These are phyloP conservation scores for Colletotrichum abscissum DNA, from an alignment of 2,329 filamentous ascomycete species.

Conservation along the genomic window DNA sequence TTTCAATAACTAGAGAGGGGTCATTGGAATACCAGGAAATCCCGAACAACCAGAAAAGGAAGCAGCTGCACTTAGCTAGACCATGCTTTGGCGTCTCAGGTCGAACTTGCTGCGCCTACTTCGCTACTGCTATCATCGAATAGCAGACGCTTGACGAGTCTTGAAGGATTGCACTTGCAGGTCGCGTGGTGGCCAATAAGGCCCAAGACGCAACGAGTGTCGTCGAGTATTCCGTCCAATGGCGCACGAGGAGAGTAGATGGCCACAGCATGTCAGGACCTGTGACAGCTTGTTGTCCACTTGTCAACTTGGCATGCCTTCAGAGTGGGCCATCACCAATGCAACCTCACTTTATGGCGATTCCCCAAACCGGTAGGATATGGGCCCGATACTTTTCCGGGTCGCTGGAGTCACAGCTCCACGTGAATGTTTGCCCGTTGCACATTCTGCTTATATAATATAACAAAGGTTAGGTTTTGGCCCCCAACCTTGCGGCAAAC, in stretches of 20 bases:
- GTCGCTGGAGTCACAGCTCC: conserved; percentile 18
- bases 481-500: conserved; percentile 10
- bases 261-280: background rate
- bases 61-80: background rate
- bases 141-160: background rate
- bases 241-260: background rate
- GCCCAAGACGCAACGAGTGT: background rate
- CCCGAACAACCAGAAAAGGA: background rate
- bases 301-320: background rate
- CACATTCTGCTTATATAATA: conserved; percentile 16
- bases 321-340: conserved; percentile 12
- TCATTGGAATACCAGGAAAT: background rate
- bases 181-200: conserved; percentile 27
- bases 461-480: background rate
- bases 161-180: conserved; percentile 13
- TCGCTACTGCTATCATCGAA: background rate
- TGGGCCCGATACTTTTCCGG: conserved; percentile 16
- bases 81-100: background rate
- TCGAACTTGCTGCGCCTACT: conserved; percentile 8
- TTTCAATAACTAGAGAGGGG: background rate
- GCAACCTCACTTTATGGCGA: conserved; percentile 4
- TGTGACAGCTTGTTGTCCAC: background rate
- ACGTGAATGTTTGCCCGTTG: background rate
- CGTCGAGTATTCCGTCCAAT: conserved; percentile 29
- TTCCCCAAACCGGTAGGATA: conserved; percentile 9